Conservation (phyloP, 1,139 yeast species). For the Suhomyces bokatorum region DNA sequence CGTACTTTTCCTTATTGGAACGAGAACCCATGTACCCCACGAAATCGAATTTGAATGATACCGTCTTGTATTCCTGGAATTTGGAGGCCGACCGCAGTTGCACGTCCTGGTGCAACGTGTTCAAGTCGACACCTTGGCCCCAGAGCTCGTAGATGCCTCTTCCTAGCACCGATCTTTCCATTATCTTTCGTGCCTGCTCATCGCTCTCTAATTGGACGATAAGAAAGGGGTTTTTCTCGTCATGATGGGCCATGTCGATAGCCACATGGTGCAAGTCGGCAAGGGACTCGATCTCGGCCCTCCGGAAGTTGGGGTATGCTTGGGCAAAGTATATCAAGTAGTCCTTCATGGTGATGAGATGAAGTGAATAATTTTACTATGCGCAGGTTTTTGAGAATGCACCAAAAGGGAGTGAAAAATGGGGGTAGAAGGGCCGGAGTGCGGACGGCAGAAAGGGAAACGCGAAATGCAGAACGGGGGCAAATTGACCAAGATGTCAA, state of each 20-base stretch:
- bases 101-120: conserved; percentile 58
- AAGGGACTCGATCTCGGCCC: conserved; percentile 80
- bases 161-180: conserved; percentile 67
- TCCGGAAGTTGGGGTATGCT: conserved; percentile 73
- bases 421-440: not conserved
- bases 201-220: conserved; percentile 64
- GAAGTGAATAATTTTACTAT: not conserved
- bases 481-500: too few species aligned
- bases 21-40: conserved; percentile 65
- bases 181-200: conserved; percentile 62
- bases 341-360: conserved; percentile 40
- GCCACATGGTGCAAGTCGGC: conserved; percentile 61
- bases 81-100: conserved; percentile 29
- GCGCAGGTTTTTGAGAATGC: not conserved
- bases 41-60: conserved; percentile 79
- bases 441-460: too few species aligned
- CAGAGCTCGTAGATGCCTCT: conserved; percentile 83
- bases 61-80: conserved; percentile 36
- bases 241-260: conserved; percentile 63
- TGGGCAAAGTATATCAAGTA: conserved; percentile 85
- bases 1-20: conserved; percentile 52
- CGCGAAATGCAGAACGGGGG: too few species aligned
- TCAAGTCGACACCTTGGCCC: conserved; percentile 65
- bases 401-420: not conserved
- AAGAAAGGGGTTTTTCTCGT: conserved; percentile 67